Percentiles rank a stretch among this genome's conserved stretches.
Evolutionary conservation across 2,329 filamentous ascomycete species (phyloP).

Genomic region (Cryoendolithus antarcticus): DNA sequence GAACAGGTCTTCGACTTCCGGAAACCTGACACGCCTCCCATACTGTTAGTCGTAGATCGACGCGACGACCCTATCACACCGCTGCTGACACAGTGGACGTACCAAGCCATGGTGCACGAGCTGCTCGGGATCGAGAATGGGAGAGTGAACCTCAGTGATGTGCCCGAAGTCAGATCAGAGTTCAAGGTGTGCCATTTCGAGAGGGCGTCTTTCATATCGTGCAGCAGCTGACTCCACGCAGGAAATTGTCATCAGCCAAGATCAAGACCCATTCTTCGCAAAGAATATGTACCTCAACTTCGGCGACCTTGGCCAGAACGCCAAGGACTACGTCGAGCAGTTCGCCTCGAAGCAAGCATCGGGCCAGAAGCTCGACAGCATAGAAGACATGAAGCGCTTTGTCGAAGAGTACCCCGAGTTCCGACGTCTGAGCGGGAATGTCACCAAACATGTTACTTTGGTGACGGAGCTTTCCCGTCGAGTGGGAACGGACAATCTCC

Average conservation of each 20-base stretch:
- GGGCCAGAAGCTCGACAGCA: constrained; percentile 90
- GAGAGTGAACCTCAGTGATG: constrained; percentile 74
- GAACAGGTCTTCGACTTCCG: constrained; percentile 94
- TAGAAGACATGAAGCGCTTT: constrained; percentile 97
- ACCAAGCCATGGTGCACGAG: constrained; percentile 98
- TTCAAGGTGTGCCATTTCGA: constrained; percentile 41
- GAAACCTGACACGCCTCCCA: constrained; percentile 85
- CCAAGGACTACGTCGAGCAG: constrained; percentile 97
- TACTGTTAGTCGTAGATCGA: constrained; percentile 79
- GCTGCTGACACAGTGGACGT: constrained; percentile 93
- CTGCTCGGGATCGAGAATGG: constrained; percentile 88
- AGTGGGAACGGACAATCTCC: constrained; percentile 70
- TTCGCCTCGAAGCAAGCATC: constrained; percentile 97
- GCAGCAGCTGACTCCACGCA: constrained; percentile 8
- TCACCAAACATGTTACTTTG: constrained; percentile 94
- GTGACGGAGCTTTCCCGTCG: constrained; percentile 85
- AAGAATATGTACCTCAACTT: constrained; percentile 99
- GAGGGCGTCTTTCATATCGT: no score
- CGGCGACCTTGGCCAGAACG: constrained; percentile 85
- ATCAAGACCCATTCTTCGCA: constrained; percentile 97
- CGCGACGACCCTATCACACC: constrained; percentile 92
- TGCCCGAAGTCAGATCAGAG: constrained; percentile 75
- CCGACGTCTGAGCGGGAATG: constrained; percentile 89
- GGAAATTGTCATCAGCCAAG: constrained; percentile 89
- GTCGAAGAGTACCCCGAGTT: constrained; percentile 99